phyloP scores from a whole-genome alignment of 805 yeast genomes.

The Starmerella geochares region DNA sequence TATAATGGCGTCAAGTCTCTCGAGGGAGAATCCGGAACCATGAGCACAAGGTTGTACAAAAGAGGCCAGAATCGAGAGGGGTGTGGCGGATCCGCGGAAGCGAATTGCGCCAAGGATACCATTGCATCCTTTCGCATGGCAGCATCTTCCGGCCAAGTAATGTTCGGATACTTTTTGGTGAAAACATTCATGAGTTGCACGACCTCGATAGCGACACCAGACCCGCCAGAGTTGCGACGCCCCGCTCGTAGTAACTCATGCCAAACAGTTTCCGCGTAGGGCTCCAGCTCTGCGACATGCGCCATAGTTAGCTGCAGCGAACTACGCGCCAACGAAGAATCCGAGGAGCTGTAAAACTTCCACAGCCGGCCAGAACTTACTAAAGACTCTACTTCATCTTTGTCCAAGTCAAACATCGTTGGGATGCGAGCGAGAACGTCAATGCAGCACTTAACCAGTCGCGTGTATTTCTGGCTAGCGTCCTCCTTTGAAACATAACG shows the following conservation, averaged over 20 bases:
- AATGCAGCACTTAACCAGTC: conserved; percentile 46
- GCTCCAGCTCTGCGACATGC: conserved; percentile 22
- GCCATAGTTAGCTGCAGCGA: conserved; percentile 34
- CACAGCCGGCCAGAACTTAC: conserved; percentile 38
- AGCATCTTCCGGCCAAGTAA: conserved; percentile 23
- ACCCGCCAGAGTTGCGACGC: conserved; percentile 18
- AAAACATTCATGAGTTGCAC: conserved; percentile 34
- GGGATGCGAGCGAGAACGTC: conserved; percentile 16
- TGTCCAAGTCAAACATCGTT: conserved; percentile 9
- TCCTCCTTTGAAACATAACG: conserved; percentile 60
- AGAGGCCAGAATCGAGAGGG: conserved; percentile 24
- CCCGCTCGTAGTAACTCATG: conserved; percentile 23
- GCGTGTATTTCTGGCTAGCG: conserved; percentile 49
- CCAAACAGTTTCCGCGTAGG: conserved; percentile 12
- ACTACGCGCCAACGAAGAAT: conserved; percentile 37
- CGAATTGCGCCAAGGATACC: conserved; percentile 20
- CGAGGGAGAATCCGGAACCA: conserved; percentile 13
- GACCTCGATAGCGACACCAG: conserved; percentile 26
- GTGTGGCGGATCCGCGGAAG: conserved; percentile 14
- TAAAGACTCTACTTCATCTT: conserved; percentile 30
- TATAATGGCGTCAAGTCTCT: conserved; percentile 13
- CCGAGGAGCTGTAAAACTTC: conserved; percentile 36
- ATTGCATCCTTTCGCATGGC: conserved; percentile 14
- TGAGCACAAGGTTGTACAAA: conserved; percentile 21
- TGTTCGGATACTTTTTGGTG: conserved; percentile 35